Evolutionary conservation across 2,329 filamentous ascomycete species (phyloP).

Genomic region (Samsoniella hepiali): DNA sequence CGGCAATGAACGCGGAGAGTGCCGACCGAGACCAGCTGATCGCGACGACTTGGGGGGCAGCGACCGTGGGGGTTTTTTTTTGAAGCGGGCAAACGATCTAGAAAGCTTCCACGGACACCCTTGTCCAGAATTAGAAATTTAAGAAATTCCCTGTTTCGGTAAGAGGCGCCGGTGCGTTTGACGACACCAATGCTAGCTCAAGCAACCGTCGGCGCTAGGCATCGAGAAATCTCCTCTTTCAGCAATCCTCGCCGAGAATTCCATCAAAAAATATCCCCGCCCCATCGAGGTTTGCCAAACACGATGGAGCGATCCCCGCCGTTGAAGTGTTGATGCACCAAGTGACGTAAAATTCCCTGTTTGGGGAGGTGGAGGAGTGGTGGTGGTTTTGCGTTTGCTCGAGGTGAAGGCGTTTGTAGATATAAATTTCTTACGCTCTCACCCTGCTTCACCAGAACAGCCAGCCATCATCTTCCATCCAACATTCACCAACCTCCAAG

Average conservation of each 20-base stretch:
- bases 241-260: slow-evolving; percentile 15
- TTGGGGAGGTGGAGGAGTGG: neutral
- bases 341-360: neutral
- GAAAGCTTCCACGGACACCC: too few relatives aligned
- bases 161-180: neutral
- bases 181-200: neutral
- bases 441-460: neutral
- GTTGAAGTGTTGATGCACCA: neutral
- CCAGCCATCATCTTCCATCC: neutral
- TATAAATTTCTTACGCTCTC: neutral
- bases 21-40: too few relatives aligned
- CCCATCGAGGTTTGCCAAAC: neutral
- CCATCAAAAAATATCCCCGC: neutral
- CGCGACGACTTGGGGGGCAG: too few relatives aligned
- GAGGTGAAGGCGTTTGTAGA: neutral
- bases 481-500: neutral
- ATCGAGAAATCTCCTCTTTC: slow-evolving; percentile 6
- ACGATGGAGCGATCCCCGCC: neutral
- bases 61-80: too few relatives aligned
- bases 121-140: neutral
- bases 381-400: neutral
- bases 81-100: too few relatives aligned
- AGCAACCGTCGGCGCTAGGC: slow-evolving; percentile 13
- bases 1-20: too few relatives aligned
- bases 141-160: neutral